Conservation (phyloP, 2,329 filamentous ascomycete species). For the Stagonosporopsis tanaceti region DNA sequence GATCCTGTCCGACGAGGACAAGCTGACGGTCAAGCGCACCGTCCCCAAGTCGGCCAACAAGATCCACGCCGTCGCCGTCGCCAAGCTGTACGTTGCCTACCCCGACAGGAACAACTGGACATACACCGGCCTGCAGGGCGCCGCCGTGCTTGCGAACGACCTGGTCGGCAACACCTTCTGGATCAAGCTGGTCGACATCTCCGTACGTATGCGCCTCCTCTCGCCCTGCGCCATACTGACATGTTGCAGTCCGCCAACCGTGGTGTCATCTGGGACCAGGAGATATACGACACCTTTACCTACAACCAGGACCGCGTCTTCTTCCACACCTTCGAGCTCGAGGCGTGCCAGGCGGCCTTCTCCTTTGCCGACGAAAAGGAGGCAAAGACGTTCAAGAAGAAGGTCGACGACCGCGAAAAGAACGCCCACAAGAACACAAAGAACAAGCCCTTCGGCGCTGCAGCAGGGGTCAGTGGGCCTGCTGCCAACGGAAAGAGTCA, state of each 20-base stretch:
- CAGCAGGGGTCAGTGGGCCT: conserved; percentile 33
- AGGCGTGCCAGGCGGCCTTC: conserved; percentile 87
- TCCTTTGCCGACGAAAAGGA: conserved; percentile 98
- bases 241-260: conserved; percentile 61
- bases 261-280: conserved; percentile 64
- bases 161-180: conserved; percentile 95
- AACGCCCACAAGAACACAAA: conserved; percentile 89
- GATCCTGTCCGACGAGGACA: conserved; percentile 89
- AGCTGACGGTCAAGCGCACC: conserved; percentile 92
- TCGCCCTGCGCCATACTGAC: conserved; percentile 18
- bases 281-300: conserved; percentile 92
- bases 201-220: conserved; percentile 64
- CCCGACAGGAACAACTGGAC: conserved; percentile 88
- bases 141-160: conserved; percentile 90
- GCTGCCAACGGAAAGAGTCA: conserved; percentile 44
- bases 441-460: conserved; percentile 73
- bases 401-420: conserved; percentile 95
- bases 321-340: conserved; percentile 96
- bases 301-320: conserved; percentile 98
- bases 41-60: conserved; percentile 96
- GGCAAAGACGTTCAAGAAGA: conserved; percentile 95
- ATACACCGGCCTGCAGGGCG: conserved; percentile 92
- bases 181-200: conserved; percentile 97
- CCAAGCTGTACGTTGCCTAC: conserved; percentile 90
- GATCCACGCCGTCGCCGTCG: conserved; percentile 94